Conservation (phyloP, 2,329 filamentous ascomycete genomes). For the Claviceps digitariae region DNA sequence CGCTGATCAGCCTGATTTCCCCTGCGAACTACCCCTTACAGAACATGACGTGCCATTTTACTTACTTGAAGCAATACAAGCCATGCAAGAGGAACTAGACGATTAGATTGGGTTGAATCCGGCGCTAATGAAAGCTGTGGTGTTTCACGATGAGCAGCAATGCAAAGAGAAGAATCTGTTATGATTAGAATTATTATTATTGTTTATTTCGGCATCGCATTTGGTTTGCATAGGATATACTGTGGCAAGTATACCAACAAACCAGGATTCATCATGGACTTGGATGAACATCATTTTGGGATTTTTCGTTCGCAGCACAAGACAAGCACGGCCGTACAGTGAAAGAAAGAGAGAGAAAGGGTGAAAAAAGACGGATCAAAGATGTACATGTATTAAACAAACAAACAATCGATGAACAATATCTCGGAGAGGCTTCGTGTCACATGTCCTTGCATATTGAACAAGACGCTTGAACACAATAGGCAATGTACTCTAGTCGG, state of each 20-base stretch:
- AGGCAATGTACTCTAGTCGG: background rate
- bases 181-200: background rate
- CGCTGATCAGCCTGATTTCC: background rate
- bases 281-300: background rate
- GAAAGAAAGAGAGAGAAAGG: background rate
- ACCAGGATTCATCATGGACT: background rate
- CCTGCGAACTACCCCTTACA: background rate
- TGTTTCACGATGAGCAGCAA: background rate
- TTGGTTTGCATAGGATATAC: background rate
- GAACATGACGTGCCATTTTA: conserved; percentile 6
- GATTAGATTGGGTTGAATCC: background rate
- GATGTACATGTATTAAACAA: background rate
- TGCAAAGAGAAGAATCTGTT: background rate
- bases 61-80: conserved; percentile 2
- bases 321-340: background rate
- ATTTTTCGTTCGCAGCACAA: background rate
- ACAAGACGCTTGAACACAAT: background rate
- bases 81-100: conserved; percentile 6
- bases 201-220: background rate
- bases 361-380: background rate
- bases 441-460: background rate
- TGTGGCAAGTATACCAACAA: background rate
- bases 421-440: background rate
- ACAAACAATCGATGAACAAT: background rate
- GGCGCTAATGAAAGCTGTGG: background rate